Evolutionary conservation across 1,139 yeast species (phyloP).

Genomic region (Geotrichum bryndzae): DNA sequence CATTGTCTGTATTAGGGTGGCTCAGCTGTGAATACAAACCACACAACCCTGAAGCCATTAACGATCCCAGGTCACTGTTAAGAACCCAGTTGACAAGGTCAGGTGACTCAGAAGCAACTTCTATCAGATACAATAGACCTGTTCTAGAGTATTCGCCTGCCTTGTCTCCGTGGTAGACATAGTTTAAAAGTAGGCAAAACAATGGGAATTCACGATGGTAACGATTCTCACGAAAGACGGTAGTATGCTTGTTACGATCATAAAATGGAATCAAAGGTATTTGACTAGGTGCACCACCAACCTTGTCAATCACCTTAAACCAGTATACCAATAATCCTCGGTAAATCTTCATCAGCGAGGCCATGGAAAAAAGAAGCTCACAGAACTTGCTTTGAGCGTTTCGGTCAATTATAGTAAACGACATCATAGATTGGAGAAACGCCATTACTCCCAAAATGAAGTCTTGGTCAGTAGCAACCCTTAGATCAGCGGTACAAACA

Average conservation of each 20-base stretch:
- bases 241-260: not conserved
- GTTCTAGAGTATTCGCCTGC: conserved; percentile 33
- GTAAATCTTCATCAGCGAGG: conserved; percentile 22
- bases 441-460: conserved; percentile 20
- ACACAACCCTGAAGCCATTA: conserved; percentile 33
- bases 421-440: conserved; percentile 21
- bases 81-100: conserved; percentile 29
- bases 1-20: conserved; percentile 1
- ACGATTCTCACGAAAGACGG: not conserved
- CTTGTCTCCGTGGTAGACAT: conserved; percentile 28
- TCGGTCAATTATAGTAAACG: conserved; percentile 15
- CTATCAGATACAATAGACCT: conserved; percentile 30
- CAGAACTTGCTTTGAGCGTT: conserved; percentile 21
- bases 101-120: conserved; percentile 23
- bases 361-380: conserved; percentile 22
- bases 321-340: conserved; percentile 21
- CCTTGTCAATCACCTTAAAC: conserved; percentile 20
- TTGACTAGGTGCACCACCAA: conserved; percentile 15
- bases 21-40: conserved; percentile 30
- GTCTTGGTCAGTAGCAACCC: conserved; percentile 18
- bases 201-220: conserved; percentile 24
- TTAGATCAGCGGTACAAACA: conserved; percentile 17
- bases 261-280: not conserved
- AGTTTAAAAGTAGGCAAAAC: conserved; percentile 28
- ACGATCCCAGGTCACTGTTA: conserved; percentile 29